Percentiles rank a stretch among this genome's conserved stretches.
Evolutionary conservation across 2,329 filamentous ascomycete genomes (phyloP).

Genomic region (Xylariaceae sp.): DNA sequence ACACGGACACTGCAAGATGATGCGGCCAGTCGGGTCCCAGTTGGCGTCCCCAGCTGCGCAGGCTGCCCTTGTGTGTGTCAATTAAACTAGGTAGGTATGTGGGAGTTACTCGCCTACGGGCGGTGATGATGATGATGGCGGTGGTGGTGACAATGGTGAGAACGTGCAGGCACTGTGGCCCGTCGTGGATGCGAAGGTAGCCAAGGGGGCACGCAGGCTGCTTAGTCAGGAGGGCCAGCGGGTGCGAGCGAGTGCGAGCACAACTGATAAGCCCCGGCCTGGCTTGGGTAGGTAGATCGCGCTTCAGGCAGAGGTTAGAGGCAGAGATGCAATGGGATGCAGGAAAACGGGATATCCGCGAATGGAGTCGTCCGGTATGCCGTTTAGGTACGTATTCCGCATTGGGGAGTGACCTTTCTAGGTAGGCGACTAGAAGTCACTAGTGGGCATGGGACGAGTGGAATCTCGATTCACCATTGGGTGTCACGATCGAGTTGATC

Average conservation of each 20-base stretch:
- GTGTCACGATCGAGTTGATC: neutral
- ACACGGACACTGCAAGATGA: neutral
- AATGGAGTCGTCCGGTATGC: too few species aligned
- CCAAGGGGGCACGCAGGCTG: too few species aligned
- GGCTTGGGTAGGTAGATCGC: too few species aligned
- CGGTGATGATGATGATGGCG: neutral
- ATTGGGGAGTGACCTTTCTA: neutral
- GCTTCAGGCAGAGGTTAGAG: too few species aligned
- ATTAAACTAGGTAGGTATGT: neutral
- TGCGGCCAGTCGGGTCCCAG: neutral
- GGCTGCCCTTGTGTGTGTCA: neutral
- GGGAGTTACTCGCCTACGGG: neutral
- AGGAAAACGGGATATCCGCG: neutral
- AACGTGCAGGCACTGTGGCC: too few species aligned
- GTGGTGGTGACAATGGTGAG: neutral
- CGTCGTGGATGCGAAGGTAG: neutral
- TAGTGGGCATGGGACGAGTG: neutral
- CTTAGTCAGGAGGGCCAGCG: too few species aligned
- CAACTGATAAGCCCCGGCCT: too few species aligned
- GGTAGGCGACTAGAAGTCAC: neutral
- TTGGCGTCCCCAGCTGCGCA: neutral
- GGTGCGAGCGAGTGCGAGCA: too few species aligned
- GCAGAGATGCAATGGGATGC: neutral
- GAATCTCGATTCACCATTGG: neutral
- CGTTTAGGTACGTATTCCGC: neutral